phyloP scores from a whole-genome alignment of 768 basidiomycete genomes.

The Coprinellus micaceus region DNA sequence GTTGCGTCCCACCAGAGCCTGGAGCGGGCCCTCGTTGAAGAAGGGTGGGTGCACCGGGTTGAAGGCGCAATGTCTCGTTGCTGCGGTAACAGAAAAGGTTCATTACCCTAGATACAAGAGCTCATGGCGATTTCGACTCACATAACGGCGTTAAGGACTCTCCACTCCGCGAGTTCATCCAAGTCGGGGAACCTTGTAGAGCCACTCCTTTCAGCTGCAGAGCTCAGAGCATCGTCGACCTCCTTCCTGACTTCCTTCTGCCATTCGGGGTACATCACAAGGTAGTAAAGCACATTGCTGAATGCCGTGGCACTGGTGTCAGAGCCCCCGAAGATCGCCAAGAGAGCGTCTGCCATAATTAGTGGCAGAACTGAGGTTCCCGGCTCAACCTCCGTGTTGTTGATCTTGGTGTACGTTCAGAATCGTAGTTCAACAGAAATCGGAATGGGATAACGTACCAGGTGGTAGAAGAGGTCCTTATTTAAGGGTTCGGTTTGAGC shows the following conservation, averaged over 20 bases:
- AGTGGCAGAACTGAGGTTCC: conserved; percentile 5
- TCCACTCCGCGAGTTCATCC: conserved; percentile 18
- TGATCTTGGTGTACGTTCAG: conserved; percentile 5
- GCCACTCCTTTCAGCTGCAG: background rate
- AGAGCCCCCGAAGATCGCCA: conserved; percentile 29
- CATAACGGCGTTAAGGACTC: conserved; percentile 32
- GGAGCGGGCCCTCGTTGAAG: conserved; percentile 27
- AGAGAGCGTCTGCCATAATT: conserved; percentile 18
- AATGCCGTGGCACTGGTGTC: conserved; percentile 26
- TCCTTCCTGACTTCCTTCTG: conserved; percentile 22
- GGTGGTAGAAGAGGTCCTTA: conserved; percentile 25
- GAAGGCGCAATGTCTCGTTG: conserved; percentile 34
- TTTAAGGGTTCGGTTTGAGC: conserved; percentile 11
- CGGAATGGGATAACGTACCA: conserved; percentile 14
- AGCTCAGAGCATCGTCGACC: conserved; percentile 18
- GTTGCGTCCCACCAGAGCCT: conserved; percentile 26
- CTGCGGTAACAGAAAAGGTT: conserved; percentile 14
- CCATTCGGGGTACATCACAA: conserved; percentile 19
- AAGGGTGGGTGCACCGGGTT: conserved; percentile 30
- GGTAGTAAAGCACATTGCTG: conserved; percentile 23
- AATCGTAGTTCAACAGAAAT: background rate
- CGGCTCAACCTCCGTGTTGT: conserved; percentile 5
- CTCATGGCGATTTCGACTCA: conserved; percentile 16
- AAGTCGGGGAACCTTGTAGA: conserved; percentile 8
- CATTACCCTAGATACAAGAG: background rate